Percentiles rank a stretch among this genome's conserved stretches.
These are phyloP conservation scores for Flaveria ramosissima DNA, from an alignment of 129 eudicot species.

Conservation along the genomic window DNA sequence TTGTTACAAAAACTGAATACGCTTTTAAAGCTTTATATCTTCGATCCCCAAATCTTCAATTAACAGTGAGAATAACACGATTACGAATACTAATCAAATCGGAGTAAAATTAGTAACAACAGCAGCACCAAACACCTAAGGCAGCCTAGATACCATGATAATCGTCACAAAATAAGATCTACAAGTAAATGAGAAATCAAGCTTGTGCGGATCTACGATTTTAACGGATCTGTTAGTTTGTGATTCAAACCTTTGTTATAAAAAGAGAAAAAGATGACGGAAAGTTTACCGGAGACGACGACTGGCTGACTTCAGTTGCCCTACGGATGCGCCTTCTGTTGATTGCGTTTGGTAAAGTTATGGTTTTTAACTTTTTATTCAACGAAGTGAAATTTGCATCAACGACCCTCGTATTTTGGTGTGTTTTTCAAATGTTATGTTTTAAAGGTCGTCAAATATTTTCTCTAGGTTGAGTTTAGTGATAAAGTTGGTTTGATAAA, in stretches of 20 bases:
- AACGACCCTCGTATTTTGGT: constrained; percentile 11
- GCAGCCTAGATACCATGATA: neutral
- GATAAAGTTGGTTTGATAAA: too few relatives aligned
- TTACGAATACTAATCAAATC: neutral
- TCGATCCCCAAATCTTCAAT: neutral
- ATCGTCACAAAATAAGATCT: neutral
- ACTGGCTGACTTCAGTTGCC: constrained; percentile 37
- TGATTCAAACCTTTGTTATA: constrained; percentile 4
- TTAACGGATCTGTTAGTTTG: neutral
- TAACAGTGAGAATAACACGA: neutral
- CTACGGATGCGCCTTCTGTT: constrained; percentile 30
- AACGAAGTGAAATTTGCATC: neutral
- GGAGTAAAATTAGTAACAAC: neutral
- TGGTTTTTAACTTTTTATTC: neutral
- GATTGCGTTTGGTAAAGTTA: constrained; percentile 24
- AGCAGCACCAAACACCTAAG: neutral
- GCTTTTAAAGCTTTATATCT: neutral
- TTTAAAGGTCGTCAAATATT: too few relatives aligned
- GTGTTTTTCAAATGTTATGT: neutral
- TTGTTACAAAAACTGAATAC: neutral
- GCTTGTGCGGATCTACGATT: constrained; percentile 16
- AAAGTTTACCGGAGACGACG: constrained; percentile 38
- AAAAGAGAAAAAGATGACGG: constrained; percentile 22
- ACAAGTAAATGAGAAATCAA: neutral
- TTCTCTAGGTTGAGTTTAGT: too few relatives aligned